Evolutionary conservation across 441 rosid genomes (phyloP).

Genomic region (Pelargonium exstipulatum): DNA sequence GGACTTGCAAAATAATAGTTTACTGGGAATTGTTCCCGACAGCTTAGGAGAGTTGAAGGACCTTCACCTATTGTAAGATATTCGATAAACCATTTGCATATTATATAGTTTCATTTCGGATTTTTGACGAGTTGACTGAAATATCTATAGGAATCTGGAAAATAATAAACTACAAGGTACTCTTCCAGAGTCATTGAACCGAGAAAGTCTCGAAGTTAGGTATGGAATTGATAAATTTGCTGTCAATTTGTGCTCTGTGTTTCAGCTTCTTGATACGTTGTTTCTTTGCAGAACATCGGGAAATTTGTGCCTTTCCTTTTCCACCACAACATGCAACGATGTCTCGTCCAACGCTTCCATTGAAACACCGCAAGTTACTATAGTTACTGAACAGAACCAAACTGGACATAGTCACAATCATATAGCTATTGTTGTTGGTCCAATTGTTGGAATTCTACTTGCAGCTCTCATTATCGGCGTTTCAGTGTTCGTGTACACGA

Average conservation of each 20-base stretch:
- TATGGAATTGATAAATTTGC: constrained; percentile 22
- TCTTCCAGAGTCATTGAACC: constrained; percentile 63
- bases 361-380: constrained; percentile 75
- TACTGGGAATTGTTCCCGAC: constrained; percentile 71
- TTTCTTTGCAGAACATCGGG: constrained; percentile 56
- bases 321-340: constrained; percentile 54
- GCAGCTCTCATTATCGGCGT: constrained; percentile 38
- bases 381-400: constrained; percentile 44
- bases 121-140: constrained; percentile 10
- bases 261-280: constrained; percentile 20
- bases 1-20: constrained; percentile 78
- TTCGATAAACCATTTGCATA: constrained; percentile 1
- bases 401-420: constrained; percentile 24
- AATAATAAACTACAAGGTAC: constrained; percentile 69
- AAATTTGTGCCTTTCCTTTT: constrained; percentile 71
- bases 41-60: constrained; percentile 56
- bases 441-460: constrained; percentile 50
- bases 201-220: constrained; percentile 67
- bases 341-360: constrained; percentile 56
- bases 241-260: constrained; percentile 4
- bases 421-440: constrained; percentile 49
- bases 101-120: not conserved
- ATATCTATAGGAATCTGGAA: constrained; percentile 64
- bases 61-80: constrained; percentile 69
- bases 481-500: constrained; percentile 31